Percentiles rank a stretch among this genome's conserved stretches.
phyloP scores from a whole-genome alignment of 176 grass and related monocot species.

The Otatea glauca region DNA sequence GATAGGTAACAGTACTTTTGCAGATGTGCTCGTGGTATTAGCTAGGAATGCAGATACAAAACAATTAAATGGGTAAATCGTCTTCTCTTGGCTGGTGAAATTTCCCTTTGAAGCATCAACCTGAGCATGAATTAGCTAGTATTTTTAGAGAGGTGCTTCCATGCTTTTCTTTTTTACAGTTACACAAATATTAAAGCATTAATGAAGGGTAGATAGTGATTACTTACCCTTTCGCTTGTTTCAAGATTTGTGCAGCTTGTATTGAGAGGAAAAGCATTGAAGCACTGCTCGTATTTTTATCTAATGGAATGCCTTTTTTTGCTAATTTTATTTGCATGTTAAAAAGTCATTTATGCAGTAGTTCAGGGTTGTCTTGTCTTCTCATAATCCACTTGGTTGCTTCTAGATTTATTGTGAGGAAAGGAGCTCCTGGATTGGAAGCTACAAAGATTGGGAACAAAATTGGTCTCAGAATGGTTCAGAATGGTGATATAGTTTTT shows the following conservation, averaged over 20 bases:
- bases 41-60: slow-evolving; percentile 66
- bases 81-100: slow-evolving; percentile 1
- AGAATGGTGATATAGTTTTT: slow-evolving; percentile 79
- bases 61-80: slow-evolving; percentile 68
- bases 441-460: slow-evolving; percentile 85
- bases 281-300: slow-evolving; percentile 12
- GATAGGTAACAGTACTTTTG: slow-evolving; percentile 85
- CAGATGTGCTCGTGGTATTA: slow-evolving; percentile 71
- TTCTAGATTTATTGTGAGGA: slow-evolving; percentile 76
- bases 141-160: too few species aligned
- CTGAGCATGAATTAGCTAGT: not conserved
- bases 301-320: not conserved
- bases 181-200: too few species aligned
- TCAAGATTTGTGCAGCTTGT: too few species aligned
- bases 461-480: slow-evolving; percentile 80
- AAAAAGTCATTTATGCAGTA: not conserved
- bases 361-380: not conserved
- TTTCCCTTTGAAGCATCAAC: slow-evolving; percentile 31
- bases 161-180: too few species aligned
- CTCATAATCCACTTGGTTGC: not conserved
- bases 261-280: too few species aligned
- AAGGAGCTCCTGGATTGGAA: slow-evolving; percentile 61
- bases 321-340: not conserved
- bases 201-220: too few species aligned
- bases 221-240: too few species aligned